These are phyloP conservation scores for Arabis hirsuta DNA, from an alignment of 345 rosid species.

Conservation along the genomic window DNA sequence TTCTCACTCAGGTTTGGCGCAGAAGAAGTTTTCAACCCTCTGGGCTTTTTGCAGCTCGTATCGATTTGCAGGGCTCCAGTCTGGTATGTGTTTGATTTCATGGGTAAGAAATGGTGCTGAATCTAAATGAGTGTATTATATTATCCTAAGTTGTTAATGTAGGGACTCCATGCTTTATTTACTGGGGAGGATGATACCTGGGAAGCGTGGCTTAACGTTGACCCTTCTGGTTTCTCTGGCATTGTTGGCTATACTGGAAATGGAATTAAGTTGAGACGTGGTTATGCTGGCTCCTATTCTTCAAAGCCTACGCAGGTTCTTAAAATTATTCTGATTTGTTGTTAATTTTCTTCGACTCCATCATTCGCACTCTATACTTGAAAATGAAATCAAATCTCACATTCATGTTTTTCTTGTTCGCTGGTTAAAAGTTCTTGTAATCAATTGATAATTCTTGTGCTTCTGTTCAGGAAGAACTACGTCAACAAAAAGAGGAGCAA, in stretches of 20 bases:
- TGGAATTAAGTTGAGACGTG: conserved; percentile 91
- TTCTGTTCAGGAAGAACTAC: conserved; percentile 71
- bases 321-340: not conserved
- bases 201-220: conserved; percentile 95
- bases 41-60: conserved; percentile 95
- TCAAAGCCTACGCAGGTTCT: conserved; percentile 86
- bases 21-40: conserved; percentile 92
- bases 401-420: not conserved
- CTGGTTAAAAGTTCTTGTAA: conserved; percentile 20
- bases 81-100: conserved; percentile 55
- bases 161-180: conserved; percentile 95
- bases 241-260: conserved; percentile 65
- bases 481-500: conserved; percentile 89
- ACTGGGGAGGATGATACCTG: conserved; percentile 95
- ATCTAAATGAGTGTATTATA: conserved; percentile 6
- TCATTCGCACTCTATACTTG: not conserved
- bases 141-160: conserved; percentile 31
- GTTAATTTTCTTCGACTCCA: not conserved
- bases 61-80: conserved; percentile 85
- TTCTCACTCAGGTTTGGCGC: conserved; percentile 81
- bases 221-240: conserved; percentile 76
- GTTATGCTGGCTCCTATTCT: conserved; percentile 70
- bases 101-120: conserved; percentile 5
- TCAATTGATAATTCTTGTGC: conserved; percentile 25
- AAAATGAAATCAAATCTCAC: not conserved